Evolutionary conservation across 176 grass and related monocot genomes (phyloP).

Genomic region (Melocanna baccifera): DNA sequence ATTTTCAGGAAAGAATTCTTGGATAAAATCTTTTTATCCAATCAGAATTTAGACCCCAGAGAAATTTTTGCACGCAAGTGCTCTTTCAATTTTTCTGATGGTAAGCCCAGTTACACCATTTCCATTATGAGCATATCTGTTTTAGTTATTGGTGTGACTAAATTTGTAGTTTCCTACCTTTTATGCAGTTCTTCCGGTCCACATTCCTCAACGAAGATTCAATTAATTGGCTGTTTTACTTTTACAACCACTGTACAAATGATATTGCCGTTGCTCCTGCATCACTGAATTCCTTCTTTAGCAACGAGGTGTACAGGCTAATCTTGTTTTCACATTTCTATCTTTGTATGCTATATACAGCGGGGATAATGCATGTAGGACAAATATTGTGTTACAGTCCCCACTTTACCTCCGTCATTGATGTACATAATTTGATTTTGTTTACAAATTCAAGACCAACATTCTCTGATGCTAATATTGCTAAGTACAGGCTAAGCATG

Average conservation of each 20-base stretch:
- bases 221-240: slow-evolving; percentile 10
- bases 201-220: slow-evolving; percentile 11
- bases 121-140: background rate
- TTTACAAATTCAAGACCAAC: background rate
- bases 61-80: slow-evolving; percentile 50
- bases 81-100: slow-evolving; percentile 58
- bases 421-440: background rate
- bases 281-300: slow-evolving; percentile 5
- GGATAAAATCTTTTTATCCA: slow-evolving; percentile 48
- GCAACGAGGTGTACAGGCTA: background rate
- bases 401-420: background rate
- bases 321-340: background rate
- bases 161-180: background rate
- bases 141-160: slow-evolving; percentile 14
- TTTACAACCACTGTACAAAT: slow-evolving; percentile 10
- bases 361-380: background rate
- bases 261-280: background rate
- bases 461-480: slow-evolving; percentile 6
- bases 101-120: slow-evolving; percentile 33
- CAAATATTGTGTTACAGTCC: background rate
- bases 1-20: slow-evolving; percentile 59
- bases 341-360: background rate
- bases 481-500: background rate
- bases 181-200: slow-evolving; percentile 49
- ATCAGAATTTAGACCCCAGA: slow-evolving; percentile 43